A percentile compares a stretch with the other conserved stretches of the same genome.
Conservation (phyloP, 495 filamentous ascomycete species). For the Amniculicola lignicola region DNA sequence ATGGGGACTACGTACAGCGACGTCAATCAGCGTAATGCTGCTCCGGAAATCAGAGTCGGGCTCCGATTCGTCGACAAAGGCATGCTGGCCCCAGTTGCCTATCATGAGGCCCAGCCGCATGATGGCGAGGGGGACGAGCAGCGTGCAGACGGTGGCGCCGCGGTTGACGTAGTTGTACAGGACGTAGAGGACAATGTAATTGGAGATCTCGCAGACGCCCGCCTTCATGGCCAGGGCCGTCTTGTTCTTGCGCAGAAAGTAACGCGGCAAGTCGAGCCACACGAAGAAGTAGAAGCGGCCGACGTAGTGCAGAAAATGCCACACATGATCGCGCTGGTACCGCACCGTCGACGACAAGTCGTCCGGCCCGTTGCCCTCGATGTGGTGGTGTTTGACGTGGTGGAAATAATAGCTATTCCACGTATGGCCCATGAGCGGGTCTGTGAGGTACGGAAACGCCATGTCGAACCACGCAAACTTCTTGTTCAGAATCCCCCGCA, state of each 20-base stretch:
- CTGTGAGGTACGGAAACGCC: conserved; percentile 67
- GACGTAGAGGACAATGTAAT: conserved; percentile 49
- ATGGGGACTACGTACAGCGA: conserved; percentile 54
- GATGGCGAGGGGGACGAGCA: conserved; percentile 57
- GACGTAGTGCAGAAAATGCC: conserved; percentile 65
- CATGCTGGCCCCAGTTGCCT: conserved; percentile 75
- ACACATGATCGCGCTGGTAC: conserved; percentile 66
- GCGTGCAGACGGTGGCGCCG: conserved; percentile 55
- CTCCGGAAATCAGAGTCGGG: conserved; percentile 67
- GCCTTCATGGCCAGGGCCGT: conserved; percentile 50
- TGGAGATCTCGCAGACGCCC: conserved; percentile 55
- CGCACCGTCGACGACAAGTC: conserved; percentile 73
- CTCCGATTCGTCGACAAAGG: conserved; percentile 65
- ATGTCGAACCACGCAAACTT: conserved; percentile 53
- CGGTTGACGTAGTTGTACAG: conserved; percentile 48
- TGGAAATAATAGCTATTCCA: conserved; percentile 84
- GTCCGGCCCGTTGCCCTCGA: conserved; percentile 74
- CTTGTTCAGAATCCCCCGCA: conserved; percentile 61
- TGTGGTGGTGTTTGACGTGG: conserved; percentile 81
- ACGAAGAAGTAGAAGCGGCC: conserved; percentile 67
- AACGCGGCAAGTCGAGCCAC: conserved; percentile 71
- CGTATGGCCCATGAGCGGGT: conserved; percentile 76
- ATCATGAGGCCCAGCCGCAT: conserved; percentile 67
- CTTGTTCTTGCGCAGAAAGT: conserved; percentile 62
- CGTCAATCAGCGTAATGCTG: conserved; percentile 70